phyloP scores from a whole-genome alignment of 2,329 filamentous ascomycete species.

The Podosphaera aphanis region DNA sequence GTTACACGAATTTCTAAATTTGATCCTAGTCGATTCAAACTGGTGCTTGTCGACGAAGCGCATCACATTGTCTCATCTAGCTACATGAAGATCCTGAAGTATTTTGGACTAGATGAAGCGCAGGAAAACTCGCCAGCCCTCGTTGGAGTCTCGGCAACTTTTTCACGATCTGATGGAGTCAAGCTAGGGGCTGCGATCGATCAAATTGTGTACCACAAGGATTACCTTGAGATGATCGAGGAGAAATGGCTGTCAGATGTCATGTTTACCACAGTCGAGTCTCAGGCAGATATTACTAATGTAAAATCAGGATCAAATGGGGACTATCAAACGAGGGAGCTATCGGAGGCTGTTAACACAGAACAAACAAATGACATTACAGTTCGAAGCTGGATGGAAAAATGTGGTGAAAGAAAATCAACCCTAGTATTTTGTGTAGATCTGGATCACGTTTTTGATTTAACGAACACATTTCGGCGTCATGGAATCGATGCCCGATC shows the following conservation, averaged over 20 bases:
- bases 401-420: slow-evolving; percentile 49
- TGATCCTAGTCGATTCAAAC: slow-evolving; percentile 57
- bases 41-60: slow-evolving; percentile 84
- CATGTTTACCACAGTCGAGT: slow-evolving; percentile 80
- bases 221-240: slow-evolving; percentile 59
- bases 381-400: slow-evolving; percentile 64
- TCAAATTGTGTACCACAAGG: slow-evolving; percentile 86
- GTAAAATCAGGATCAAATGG: slow-evolving; percentile 41
- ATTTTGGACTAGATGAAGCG: slow-evolving; percentile 46
- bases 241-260: slow-evolving; percentile 83
- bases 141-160: slow-evolving; percentile 72
- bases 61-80: slow-evolving; percentile 79
- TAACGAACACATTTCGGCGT: slow-evolving; percentile 54
- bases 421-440: slow-evolving; percentile 92
- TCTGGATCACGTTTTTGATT: slow-evolving; percentile 49
- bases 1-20: slow-evolving; percentile 61
- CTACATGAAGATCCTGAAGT: slow-evolving; percentile 51
- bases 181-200: slow-evolving; percentile 69
- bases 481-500: slow-evolving; percentile 64
- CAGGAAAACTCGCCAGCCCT: slow-evolving; percentile 35
- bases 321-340: slow-evolving; percentile 58
- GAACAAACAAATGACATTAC: slow-evolving; percentile 59
- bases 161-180: slow-evolving; percentile 60
- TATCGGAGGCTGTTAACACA: slow-evolving; percentile 69
- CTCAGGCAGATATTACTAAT: slow-evolving; percentile 53